Conservation (phyloP, 108 stramenopile genomes). For the Pseudonitzschia multiseries region DNA sequence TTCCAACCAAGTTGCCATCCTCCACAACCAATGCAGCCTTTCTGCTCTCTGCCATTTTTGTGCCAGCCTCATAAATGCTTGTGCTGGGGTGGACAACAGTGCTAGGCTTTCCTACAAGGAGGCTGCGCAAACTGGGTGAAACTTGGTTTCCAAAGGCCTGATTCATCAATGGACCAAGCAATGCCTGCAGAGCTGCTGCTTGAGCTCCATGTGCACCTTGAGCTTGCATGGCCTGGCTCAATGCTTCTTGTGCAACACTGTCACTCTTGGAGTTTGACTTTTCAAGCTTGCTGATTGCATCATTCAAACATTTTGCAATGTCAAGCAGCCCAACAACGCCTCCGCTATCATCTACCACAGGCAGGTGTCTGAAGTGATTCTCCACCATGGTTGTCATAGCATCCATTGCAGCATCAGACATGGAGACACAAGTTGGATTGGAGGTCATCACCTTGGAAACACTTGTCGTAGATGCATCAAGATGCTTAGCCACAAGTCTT, state of each 20-base stretch:
- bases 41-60: background rate
- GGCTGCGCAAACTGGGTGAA: slow-evolving; percentile 68
- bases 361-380: slow-evolving; percentile 90
- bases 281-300: slow-evolving; percentile 91
- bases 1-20: too few species aligned
- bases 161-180: slow-evolving; percentile 66
- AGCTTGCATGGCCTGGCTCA: slow-evolving; percentile 53
- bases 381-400: slow-evolving; percentile 92
- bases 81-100: slow-evolving; percentile 63
- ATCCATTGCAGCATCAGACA: slow-evolving; percentile 83
- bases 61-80: slow-evolving; percentile 29
- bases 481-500: slow-evolving; percentile 68
- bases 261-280: slow-evolving; percentile 54
- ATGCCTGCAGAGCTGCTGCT: slow-evolving; percentile 63
- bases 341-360: slow-evolving; percentile 83
- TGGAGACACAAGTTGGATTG: slow-evolving; percentile 79
- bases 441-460: slow-evolving; percentile 82
- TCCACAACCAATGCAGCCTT: slow-evolving; percentile 73
- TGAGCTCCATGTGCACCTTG: slow-evolving; percentile 73
- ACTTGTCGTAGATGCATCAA: slow-evolving; percentile 54
- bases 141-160: slow-evolving; percentile 74
- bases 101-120: slow-evolving; percentile 69
- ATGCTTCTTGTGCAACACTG: slow-evolving; percentile 65
- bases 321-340: slow-evolving; percentile 88
- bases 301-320: slow-evolving; percentile 95